Evolutionary conservation across 495 filamentous ascomycete genomes (phyloP), one percentile per base, ranked within the genome.

Genomic region (Elasticomyces elasticus): DNA sequence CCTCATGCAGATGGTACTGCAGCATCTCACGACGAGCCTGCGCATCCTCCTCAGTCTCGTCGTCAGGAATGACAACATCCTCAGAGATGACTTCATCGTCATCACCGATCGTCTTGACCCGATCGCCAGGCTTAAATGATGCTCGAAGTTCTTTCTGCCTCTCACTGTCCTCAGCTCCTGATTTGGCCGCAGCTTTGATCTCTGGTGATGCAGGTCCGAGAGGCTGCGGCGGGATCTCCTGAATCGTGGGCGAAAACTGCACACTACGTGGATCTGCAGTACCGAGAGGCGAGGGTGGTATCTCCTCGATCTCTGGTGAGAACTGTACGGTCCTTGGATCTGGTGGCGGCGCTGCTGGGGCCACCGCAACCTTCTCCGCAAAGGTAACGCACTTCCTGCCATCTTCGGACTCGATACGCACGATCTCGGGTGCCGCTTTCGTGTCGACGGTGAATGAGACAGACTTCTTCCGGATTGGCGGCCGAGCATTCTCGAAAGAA

Each of bases 1-100:
- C 81, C 60, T 95, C 89, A 41, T 80, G 68, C 66, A 92, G 79
- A 43, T 83, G 83, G 62, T 96, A 97, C 55, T 85, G 74, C n/a
- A 96, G 69, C 92, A 98, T 97, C 59, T 96, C 81, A 50, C 83
- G 79, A 11, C 94, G 85, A 1, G 94, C 67, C n/a, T 73, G 72
- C 10, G 86, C 82, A 63, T 94, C 90, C 57, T 94, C 89, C 2
- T 74, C 67, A 0, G 86, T 79, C 61, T 98, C 94, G 50, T 86
- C 74, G 0, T 79, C 53, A 38, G 75, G 74, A 5, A 72, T 61
- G 20, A 71, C 55, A 4, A 69, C 65, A 12, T 60, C 62, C 20
- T 51, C 54, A 2, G 48, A 55, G 5, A 68, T 44, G n/a, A 61
- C 60, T 12, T 68, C 53, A 37, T 69, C 68, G 35, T 68, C 55